Base-by-base conservation (phyloP, 257 asterid species). In the Solanum chiquidenum region DNA sequence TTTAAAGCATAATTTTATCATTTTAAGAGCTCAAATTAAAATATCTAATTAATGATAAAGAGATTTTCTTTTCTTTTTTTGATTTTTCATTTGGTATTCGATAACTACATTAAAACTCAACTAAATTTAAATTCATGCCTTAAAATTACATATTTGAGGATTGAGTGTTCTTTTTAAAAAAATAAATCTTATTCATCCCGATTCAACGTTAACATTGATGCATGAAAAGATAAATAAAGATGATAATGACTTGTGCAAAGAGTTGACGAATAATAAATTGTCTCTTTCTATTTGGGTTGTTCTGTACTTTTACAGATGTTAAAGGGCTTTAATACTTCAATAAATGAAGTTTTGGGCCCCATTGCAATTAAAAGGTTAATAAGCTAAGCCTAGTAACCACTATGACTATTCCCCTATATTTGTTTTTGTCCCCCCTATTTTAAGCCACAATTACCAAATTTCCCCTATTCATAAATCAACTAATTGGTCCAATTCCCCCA, bases 191-290 rank as follows among this genome's bases (percentile, higher is more conserved):
- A 31, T 71, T 71, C 5, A 14, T 14, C 0, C 12, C 8, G 25
- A 8, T 5, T 55, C 2, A 20, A 58, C 25, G 2, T 55, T 55
- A 20, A 18, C 0, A 5, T 5, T 33, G 9, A 29, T 27, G 11
- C 5, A 1, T 6, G 37, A 42, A 42, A 77, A 77, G 58, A 76
- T 40, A 75, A 23, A 37, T 37, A 75, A 23, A 38, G 84, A 42
- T 77, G 84, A 42, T 7, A 77, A 42, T 64, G 23, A 77, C 62
- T 77, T 12, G 40, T 16, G 68, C 27, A 14, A 29, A 80, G 27
- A 79, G 88, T 84, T 85, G 88, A 85, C 29, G 87, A 76, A 83
- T 71, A 85, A 87, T 23, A 44, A 80, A 44, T 90, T 90, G 92
- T 90, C 92, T 75, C 75, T 88, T 86, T n/a, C 4, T 64, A 71